Base-by-base conservation (phyloP, 2,329 filamentous ascomycete genomes). In the Coniochaeta sp. region DNA sequence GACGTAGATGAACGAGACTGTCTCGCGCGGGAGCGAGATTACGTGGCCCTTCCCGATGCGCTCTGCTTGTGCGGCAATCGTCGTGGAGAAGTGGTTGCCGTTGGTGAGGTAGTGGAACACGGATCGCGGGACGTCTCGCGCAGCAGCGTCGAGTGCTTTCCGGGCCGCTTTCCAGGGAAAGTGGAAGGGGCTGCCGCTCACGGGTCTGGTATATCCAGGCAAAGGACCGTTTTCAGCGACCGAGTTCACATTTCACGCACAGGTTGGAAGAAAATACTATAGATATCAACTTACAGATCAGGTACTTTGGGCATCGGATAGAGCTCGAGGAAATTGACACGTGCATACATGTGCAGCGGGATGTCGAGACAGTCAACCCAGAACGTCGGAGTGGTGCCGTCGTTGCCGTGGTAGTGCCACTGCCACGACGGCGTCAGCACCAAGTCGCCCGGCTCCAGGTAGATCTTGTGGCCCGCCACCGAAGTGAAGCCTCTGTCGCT, bases 321-420 rank as follows among this genome's bases (percentile, higher is more conserved):
- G 34, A 6, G 3, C 34, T 38, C 34, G 34, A 12, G 7, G 14
- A 38, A 38, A 12, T 38, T 6, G 12, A 38, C 34, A 16, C 7
- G 34, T 6, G 78, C 77, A 62, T 78, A 77, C 1, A 72, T 70
- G 65, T 82, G 84, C 3, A 75, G 70, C 0, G 82, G 82, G 1
- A 85, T 66, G 68, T 85, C 80, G 1, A 86, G 67, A 4, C 77
- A 80, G 65, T 85, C 83, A 1, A 86, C 72, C 83, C 83, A 86
- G 30, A 86, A 78, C 67, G 84, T 79, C 0, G 81, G 80, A 1
- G 73, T 74, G 1, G 73, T 72, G 9, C 81, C 79, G 60, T 85
- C 81, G 55, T 85, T 85, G 3, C 83, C 83, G 60, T 86, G 82
- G 61, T 85, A 83, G 62, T 84, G 82, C 76, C 80, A 85, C 65